Evolutionary conservation across 208 protist genomes (phyloP).

Genomic region (Trypanosoma melophagium): DNA sequence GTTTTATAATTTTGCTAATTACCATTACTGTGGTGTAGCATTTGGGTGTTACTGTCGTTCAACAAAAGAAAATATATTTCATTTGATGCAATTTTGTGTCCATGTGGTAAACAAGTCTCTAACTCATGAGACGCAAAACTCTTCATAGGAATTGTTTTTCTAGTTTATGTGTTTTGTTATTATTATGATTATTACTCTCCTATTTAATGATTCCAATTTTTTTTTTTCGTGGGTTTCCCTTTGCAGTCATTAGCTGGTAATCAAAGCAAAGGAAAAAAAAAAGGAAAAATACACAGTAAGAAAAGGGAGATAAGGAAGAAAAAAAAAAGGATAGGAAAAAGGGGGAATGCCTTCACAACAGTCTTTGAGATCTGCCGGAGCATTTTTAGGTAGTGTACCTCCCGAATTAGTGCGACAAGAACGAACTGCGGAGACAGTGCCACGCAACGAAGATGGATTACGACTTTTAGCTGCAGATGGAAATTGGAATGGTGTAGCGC

Average conservation of each 20-base stretch:
- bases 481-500: slow-evolving; percentile 67
- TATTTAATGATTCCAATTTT: background rate
- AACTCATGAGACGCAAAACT: no score
- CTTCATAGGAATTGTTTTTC: background rate
- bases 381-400: slow-evolving; percentile 22
- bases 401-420: slow-evolving; percentile 10
- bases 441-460: slow-evolving; percentile 61
- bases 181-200: background rate
- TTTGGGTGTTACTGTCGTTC: no score
- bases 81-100: no score
- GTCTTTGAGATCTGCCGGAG: slow-evolving; percentile 3
- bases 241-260: slow-evolving; percentile 13
- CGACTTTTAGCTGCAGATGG: slow-evolving; percentile 54
- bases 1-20: no score
- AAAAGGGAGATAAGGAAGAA: background rate
- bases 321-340: background rate
- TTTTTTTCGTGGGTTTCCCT: slow-evolving; percentile 23
- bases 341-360: slow-evolving; percentile 17
- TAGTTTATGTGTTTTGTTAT: background rate
- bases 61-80: no score
- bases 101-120: no score
- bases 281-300: background rate
- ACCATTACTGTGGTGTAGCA: no score
- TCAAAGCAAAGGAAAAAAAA: no score
- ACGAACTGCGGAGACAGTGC: slow-evolving; percentile 29